Evolutionary conservation across 1,284 basidiomycete genomes (phyloP), one percentile per base, ranked within the genome.

Genomic region (Earliella scabrosa): DNA sequence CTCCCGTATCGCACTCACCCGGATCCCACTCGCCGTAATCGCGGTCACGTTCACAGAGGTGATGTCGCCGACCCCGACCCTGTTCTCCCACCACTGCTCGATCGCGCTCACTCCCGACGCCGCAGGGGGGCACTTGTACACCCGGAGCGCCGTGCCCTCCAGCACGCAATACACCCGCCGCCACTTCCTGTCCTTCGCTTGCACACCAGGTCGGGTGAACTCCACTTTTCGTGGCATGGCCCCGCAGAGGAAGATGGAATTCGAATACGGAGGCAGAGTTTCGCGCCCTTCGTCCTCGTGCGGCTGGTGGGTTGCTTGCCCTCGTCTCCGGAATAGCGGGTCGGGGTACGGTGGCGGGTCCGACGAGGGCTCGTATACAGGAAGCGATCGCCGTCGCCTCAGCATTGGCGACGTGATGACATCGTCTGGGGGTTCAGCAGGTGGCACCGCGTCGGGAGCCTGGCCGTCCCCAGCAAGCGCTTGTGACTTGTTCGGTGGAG

Each of bases 141-240:
- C 81, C 58, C 85, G 83, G 68, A 99, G 87, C 61, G 82, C 81
- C 5, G 97, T 99, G 36, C 97, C 97, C 68, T 98, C 94, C 38
- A 99, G 75, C 61, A 97, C 93, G 71, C 95, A 93, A 67, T 97
- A 84, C 58, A 90, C 85, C 49, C 92, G 81, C 63, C 90, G 86
- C 97, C 97, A 99, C 67, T 93, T 93, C 34, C 97, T 82, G 68
- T 98, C 95, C 68, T 82, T 86, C 16, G 95, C 88, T 70, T 97
- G 93, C 3, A 94, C 79, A 9, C 94, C 93, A 0, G 95, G 93
- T 14, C 82, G 77, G 1, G 75, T 78, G 70, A 99, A 98, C 78
- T 99, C 97, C 88, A 97, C 87, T 81, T 99, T 99, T 49, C 93
- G 86, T 4, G 92, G 90, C 76, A 99, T 82, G 58, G 90, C 83